These are phyloP conservation scores for Ascochyta pisi DNA, from an alignment of 2,329 filamentous ascomycete genomes.

Conservation along the genomic window DNA sequence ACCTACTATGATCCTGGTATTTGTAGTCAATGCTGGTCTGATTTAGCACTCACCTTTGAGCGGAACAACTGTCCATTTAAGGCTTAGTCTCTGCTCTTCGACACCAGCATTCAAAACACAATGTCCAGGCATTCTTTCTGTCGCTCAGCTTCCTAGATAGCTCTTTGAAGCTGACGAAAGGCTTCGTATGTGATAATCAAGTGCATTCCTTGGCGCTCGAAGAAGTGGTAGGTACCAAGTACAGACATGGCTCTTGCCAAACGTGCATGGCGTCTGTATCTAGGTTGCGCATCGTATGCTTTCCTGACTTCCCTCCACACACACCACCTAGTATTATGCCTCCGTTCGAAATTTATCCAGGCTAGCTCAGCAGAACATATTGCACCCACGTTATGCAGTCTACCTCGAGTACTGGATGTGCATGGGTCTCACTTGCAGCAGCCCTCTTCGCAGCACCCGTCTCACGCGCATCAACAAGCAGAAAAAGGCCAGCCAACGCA, in stretches of 20 bases:
- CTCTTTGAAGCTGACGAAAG: no score
- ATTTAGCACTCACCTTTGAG: no score
- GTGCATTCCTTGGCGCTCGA: not conserved
- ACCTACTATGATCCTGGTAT: no score
- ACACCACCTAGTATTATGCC: constrained; percentile 7
- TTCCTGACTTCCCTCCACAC: not conserved
- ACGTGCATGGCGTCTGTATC: not conserved
- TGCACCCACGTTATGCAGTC: not conserved
- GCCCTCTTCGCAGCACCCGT: not conserved
- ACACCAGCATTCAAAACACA: no score
- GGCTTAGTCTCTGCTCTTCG: no score
- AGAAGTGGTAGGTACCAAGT: not conserved
- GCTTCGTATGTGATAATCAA: no score
- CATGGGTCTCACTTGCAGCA: not conserved
- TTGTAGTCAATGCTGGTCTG: no score
- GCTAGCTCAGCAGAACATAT: not conserved
- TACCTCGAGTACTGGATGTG: not conserved
- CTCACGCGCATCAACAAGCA: not conserved
- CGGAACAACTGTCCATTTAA: no score
- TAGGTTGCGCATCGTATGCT: not conserved
- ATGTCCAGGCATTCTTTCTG: no score
- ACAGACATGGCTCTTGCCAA: not conserved
- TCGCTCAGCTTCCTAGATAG: no score
- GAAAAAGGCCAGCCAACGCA: not conserved
- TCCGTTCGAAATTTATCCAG: not conserved